phyloP scores from a whole-genome alignment of 2,329 filamentous ascomycete genomes.

The Aspergillus chevalieri region DNA sequence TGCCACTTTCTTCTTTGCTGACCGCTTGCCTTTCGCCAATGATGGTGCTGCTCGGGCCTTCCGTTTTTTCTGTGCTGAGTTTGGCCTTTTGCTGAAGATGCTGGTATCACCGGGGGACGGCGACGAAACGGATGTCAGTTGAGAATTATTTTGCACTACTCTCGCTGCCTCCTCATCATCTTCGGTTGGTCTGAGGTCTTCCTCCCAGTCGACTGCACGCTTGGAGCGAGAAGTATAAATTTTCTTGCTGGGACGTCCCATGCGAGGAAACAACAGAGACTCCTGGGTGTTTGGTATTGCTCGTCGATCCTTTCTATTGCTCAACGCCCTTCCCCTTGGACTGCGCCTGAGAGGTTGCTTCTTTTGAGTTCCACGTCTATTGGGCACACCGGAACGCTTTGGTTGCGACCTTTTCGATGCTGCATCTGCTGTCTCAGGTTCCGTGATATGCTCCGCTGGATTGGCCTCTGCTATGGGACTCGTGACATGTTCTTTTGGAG shows the following conservation, averaged over 20 bases:
- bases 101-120: slow-evolving; percentile 4
- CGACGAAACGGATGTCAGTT: slow-evolving; percentile 12
- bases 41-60: neutral
- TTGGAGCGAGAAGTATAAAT: slow-evolving; percentile 11
- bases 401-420: neutral
- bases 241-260: slow-evolving; percentile 12
- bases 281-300: slow-evolving; percentile 11
- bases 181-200: slow-evolving; percentile 23
- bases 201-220: slow-evolving; percentile 23
- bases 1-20: slow-evolving; percentile 4
- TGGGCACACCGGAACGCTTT: neutral
- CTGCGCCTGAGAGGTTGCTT: neutral
- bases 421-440: too few relatives aligned
- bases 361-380: neutral
- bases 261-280: slow-evolving; percentile 10
- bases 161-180: slow-evolving; percentile 11
- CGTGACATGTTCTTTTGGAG: too few relatives aligned
- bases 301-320: neutral
- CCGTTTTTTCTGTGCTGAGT: neutral
- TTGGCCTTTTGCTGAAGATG: neutral
- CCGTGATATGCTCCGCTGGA: too few relatives aligned
- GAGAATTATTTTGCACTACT: neutral
- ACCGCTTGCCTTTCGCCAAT: neutral
- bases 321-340: neutral
- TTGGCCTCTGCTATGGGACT: too few relatives aligned